phyloP scores from a whole-genome alignment of 2,329 filamentous ascomycete species.

The Xylariaceae sp. region DNA sequence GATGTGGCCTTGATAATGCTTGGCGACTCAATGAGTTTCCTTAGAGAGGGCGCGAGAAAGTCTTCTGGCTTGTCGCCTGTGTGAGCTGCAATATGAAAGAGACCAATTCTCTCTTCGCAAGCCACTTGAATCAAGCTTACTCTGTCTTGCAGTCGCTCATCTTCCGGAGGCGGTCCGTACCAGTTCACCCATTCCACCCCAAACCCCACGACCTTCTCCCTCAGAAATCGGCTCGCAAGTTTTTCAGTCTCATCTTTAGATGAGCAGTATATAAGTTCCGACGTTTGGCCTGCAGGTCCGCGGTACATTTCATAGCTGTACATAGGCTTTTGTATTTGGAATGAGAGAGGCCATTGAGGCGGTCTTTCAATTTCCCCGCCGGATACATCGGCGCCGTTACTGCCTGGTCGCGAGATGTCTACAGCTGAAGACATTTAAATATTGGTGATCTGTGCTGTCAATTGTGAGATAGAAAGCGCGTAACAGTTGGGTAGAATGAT shows the following conservation, averaged over 20 bases:
- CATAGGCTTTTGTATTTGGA: neutral
- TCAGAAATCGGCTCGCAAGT: neutral
- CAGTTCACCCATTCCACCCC: slow-evolving; percentile 1
- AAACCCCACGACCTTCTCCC: neutral
- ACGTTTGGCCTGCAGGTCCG: neutral
- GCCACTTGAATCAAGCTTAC: neutral
- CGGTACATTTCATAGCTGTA: slow-evolving; percentile 1
- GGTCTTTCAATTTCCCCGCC: too few relatives aligned
- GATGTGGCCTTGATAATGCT: neutral
- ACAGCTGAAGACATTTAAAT: too few relatives aligned
- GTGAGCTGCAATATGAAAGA: neutral
- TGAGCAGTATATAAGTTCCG: neutral
- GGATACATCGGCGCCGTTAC: too few relatives aligned
- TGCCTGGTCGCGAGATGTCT: too few relatives aligned
- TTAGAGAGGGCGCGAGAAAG: neutral
- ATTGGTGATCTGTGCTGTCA: too few relatives aligned
- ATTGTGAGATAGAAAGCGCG: too few relatives aligned
- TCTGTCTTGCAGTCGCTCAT: slow-evolving; percentile 1
- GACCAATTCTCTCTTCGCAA: neutral
- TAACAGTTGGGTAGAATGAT: too few relatives aligned
- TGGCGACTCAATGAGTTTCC: neutral
- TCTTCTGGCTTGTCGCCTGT: neutral
- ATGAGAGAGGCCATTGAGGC: too few relatives aligned
- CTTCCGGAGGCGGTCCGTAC: neutral
- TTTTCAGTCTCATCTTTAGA: neutral